Percentiles rank a stretch among this genome's conserved stretches.
phyloP scores from a whole-genome alignment of 306 rosid species.

The Rubus parviflorus region DNA sequence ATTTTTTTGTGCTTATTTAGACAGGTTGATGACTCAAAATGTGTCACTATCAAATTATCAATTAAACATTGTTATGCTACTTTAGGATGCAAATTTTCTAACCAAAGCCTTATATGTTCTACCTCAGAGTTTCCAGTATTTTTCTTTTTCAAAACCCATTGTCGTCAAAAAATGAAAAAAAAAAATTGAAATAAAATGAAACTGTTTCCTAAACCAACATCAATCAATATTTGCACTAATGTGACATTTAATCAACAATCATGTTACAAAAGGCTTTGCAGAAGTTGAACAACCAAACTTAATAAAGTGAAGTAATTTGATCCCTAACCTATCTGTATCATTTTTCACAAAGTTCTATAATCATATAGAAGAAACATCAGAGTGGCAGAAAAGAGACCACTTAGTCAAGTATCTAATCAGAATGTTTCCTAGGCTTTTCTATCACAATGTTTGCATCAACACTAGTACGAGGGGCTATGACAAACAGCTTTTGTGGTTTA shows the following conservation, averaged over 20 bases:
- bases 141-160: neutral
- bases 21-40: neutral
- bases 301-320: neutral
- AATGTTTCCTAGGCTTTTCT: neutral
- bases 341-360: neutral
- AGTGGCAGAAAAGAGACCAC: neutral
- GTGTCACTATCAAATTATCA: neutral
- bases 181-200: neutral
- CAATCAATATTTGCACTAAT: neutral
- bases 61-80: neutral
- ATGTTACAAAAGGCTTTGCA: neutral
- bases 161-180: neutral
- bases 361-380: neutral
- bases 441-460: constrained; percentile 3
- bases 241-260: neutral
- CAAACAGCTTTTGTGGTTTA: constrained; percentile 5
- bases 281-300: neutral
- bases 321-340: neutral
- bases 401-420: neutral
- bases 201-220: neutral
- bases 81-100: neutral
- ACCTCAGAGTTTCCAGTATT: neutral
- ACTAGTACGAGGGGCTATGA: neutral
- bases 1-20: neutral
- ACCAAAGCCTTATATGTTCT: neutral